Base-by-base conservation (phyloP, 1,284 basidiomycete species). In the Ganoderma sinense region DNA sequence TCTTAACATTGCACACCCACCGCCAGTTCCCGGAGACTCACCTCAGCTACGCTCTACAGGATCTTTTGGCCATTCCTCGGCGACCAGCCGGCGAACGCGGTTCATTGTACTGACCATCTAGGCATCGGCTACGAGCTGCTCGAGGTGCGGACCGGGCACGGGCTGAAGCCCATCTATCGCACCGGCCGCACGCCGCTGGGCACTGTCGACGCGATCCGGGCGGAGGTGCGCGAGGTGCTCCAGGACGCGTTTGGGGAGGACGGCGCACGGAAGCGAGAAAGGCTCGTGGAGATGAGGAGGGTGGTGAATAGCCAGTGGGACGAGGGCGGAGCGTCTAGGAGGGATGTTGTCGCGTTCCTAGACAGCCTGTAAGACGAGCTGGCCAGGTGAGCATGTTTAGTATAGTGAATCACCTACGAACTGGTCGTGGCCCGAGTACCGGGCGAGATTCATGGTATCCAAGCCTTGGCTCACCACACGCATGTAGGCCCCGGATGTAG, bases 91-190 rank as follows among this genome's bases (percentile, higher is more conserved):
- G 10, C 48, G 8, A 76, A 74, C 65, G 75, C 76, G 29, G 62
- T 76, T 3, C 65, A 73, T 59, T 51, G 75, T 13, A 62, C 71
- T 2, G 66, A 73, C 16, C 43, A n/a, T 16, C 31, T 33, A n/a
- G 8, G 33, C 29, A 67, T 77, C n/a, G 77, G 75, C 4, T 79
- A 79, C 68, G 78, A 80, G 73, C 71, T 80, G 8, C 58, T 78
- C 61, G 77, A 80, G 64, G 75, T 75, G 14, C 75, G 78, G 23
- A 74, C 33, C 14, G 77, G 75, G 7, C 43, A 73, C n/a, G 77
- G 76, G 3, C 65, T 76, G 10, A 69, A 72, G 66, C 71, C 68
- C 29, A 62, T 76, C 60, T 69, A 69, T 33, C 72, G 76, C 26
- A 74, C 71, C 18, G 72, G 74, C 14, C 62, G 62, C 18, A 63